Conservation (phyloP, 164 flowering plant species). For the Aristolochia fimbriata region DNA sequence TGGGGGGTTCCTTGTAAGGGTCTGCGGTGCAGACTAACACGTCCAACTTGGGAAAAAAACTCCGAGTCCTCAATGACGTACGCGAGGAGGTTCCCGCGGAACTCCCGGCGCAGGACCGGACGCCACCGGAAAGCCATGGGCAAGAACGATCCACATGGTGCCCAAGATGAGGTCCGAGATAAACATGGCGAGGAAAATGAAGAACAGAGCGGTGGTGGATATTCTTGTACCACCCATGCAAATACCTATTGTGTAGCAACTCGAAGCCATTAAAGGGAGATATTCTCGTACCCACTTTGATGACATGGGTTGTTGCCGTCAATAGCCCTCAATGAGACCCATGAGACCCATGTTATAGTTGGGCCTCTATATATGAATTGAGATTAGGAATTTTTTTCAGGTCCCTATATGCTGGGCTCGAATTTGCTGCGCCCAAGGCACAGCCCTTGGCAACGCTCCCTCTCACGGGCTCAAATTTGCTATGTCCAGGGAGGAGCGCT, state of each 20-base stretch:
- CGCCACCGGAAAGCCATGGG: conserved; percentile 12
- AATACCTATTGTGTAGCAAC: conserved; percentile 21
- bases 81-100: conserved; percentile 15
- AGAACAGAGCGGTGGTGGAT: conserved; percentile 1
- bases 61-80: conserved; percentile 1
- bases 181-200: conserved; percentile 2
- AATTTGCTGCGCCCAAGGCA: too few species aligned
- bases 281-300: too few species aligned
- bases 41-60: conserved; percentile 17
- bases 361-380: too few species aligned
- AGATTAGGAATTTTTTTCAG: too few species aligned
- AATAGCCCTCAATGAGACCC: too few species aligned
- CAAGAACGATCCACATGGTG: conserved; percentile 18
- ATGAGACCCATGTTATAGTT: too few species aligned
- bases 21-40: conserved; percentile 30
- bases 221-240: too few species aligned
- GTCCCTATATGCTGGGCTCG: too few species aligned
- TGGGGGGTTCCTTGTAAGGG: conserved; percentile 24
- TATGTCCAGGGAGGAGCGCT: too few species aligned
- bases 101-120: conserved; percentile 11
- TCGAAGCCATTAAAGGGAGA: conserved; percentile 25
- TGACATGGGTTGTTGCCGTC: too few species aligned
- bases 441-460: too few species aligned
- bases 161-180: conserved; percentile 14
- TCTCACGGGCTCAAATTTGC: too few species aligned